Evolutionary conservation across 2,329 filamentous ascomycete species (phyloP).

Genomic region (Phyllosticta citrichinensis): DNA sequence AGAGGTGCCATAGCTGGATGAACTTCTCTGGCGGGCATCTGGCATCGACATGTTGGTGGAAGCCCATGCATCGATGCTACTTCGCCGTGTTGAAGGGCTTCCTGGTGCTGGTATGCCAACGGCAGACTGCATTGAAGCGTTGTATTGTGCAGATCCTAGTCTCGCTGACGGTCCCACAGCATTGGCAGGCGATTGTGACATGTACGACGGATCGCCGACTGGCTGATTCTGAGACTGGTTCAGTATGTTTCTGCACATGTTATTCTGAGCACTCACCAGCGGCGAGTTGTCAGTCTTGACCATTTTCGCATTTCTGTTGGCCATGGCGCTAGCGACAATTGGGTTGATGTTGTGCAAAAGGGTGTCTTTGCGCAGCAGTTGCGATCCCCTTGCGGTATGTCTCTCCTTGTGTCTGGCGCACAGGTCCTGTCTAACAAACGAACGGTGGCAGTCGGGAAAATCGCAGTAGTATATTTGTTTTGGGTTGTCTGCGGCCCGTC

Average conservation of each 20-base stretch:
- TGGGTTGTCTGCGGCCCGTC: slow-evolving; percentile 55
- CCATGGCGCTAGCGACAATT: slow-evolving; percentile 24
- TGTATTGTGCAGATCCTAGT: slow-evolving; percentile 10
- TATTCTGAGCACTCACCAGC: slow-evolving; percentile 13
- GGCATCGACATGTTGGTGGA: slow-evolving; percentile 4
- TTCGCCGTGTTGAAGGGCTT: slow-evolving; percentile 15
- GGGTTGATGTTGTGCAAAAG: slow-evolving; percentile 44
- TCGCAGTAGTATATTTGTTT: slow-evolving; percentile 94
- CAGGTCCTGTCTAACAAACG: slow-evolving; percentile 88
- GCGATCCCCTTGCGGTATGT: slow-evolving; percentile 55
- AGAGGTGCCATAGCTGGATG: slow-evolving; percentile 27
- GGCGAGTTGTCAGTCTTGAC: slow-evolving; percentile 17
- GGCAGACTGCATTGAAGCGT: slow-evolving; percentile 2
- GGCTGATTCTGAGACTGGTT: background rate
- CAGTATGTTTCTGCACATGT: background rate
- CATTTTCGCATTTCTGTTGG: slow-evolving; percentile 18
- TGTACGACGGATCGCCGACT: background rate
- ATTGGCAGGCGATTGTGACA: background rate
- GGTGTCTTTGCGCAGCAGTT: slow-evolving; percentile 61
- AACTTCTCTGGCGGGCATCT: slow-evolving; percentile 5
- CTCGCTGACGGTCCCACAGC: background rate
- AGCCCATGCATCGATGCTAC: slow-evolving; percentile 28
- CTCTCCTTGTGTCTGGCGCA: slow-evolving; percentile 56
- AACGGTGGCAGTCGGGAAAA: slow-evolving; percentile 78
- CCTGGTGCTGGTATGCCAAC: background rate